Evolutionary conservation across 371 early-diverging fungal species (phyloP).

Genomic region (Lichtheimia ramosa): DNA sequence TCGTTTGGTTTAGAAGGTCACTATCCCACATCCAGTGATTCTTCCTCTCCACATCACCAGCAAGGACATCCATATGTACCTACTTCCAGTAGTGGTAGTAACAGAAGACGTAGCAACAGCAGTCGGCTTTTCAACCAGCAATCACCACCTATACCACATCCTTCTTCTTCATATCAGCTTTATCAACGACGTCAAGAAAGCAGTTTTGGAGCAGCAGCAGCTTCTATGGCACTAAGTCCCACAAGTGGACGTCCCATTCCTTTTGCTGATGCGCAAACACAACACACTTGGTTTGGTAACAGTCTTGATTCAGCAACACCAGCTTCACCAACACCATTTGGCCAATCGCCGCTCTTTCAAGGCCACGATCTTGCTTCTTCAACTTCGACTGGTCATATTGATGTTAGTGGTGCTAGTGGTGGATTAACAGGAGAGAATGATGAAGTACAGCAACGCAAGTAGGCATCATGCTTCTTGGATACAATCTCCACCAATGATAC

Average conservation of each 20-base stretch:
- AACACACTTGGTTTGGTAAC: conserved; percentile 42
- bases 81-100: neutral
- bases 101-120: neutral
- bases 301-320: conserved; percentile 32
- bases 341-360: conserved; percentile 37
- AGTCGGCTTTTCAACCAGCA: conserved; percentile 12
- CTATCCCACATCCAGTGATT: neutral
- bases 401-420: conserved; percentile 10
- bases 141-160: conserved; percentile 20
- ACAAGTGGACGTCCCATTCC: conserved; percentile 11
- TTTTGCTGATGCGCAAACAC: conserved; percentile 22
- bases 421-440: conserved; percentile 25
- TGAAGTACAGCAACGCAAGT: conserved; percentile 41
- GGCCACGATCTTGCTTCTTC: conserved; percentile 39
- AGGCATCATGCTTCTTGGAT: conserved; percentile 12
- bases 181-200: conserved; percentile 30
- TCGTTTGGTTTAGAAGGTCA: neutral
- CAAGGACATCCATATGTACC: neutral
- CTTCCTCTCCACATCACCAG: neutral
- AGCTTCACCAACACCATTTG: neutral
- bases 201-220: conserved; percentile 10
- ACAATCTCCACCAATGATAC: neutral
- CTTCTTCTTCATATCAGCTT: conserved; percentile 23
- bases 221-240: neutral
- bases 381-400: conserved; percentile 43